Base-by-base conservation (phyloP, 305 asterid genomes). In the Fraxinus xanthoxyloides region DNA sequence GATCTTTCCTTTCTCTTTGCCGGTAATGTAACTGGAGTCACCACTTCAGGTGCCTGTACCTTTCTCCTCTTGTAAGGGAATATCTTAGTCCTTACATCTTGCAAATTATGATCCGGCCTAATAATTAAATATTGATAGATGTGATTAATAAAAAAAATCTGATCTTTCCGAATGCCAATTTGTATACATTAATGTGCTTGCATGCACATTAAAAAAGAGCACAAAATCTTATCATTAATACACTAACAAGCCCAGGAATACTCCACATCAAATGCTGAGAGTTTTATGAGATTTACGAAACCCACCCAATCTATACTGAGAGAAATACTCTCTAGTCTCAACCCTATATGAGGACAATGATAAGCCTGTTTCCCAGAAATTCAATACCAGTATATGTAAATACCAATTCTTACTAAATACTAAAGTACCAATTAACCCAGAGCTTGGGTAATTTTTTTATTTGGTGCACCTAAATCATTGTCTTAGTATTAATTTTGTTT, bases 21-120 rank as follows among this genome's bases (percentile, higher is more conserved):
- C 76, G 92, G 91, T 78, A 88, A 83, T 32, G 82, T 19, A 75
- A 87, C 51, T 40, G 92, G 83, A 77, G 89, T 82, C 81, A 84
- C 32, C 73, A 79, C 82, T 81, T 89, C 92, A 76, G 86, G 87
- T 86, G 91, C 90, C 67, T 83, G 83, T 83, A 83, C 89, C 82
- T 88, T 88, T 80, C 73, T 85, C 84, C 91, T 84, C 90, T 88
- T 90, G 82, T 82, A 77, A 61, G 94, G 93, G 83, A 93, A 91
- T 82, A 90, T 63, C 84, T 90, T 93, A 9, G 90, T 90, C 83
- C 94, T 84, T 48, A 93, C 82, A 65, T 87, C 93, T 89, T 91
- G 95, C 87, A 93, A 82, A 83, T 83, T 89, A 79, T 91, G 93
- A 87, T 93, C 97, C 51, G 93, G 87, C 92, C 97, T 93, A 89